phyloP scores from a whole-genome alignment of 306 rosid species.

The Crataegus laevigata region DNA sequence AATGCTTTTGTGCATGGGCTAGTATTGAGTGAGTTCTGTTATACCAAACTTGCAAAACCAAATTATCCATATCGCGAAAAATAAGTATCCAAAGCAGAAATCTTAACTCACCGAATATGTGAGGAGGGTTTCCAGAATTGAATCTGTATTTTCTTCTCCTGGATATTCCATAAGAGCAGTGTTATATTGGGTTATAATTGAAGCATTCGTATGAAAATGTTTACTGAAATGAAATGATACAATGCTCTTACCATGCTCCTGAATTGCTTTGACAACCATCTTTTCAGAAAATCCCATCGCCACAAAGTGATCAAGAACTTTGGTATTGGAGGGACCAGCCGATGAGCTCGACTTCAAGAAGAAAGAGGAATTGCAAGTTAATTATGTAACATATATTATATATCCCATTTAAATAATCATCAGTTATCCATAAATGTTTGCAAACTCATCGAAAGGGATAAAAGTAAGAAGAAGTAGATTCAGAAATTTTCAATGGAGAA shows the following conservation, averaged over 20 bases:
- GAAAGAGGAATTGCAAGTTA: conserved; percentile 14
- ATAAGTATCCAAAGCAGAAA: conserved; percentile 8
- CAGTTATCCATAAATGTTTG: neutral
- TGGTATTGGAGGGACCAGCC: conserved; percentile 57
- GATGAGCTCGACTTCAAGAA: conserved; percentile 52
- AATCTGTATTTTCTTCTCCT: conserved; percentile 72
- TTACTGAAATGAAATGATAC: conserved; percentile 13
- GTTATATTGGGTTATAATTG: conserved; percentile 8
- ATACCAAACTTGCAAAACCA: neutral
- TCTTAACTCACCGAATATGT: conserved; percentile 58
- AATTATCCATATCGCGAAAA: neutral
- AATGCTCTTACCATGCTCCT: conserved; percentile 59
- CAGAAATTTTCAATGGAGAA: too few relatives aligned
- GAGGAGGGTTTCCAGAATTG: conserved; percentile 71
- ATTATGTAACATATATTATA: conserved; percentile 7
- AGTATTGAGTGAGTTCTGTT: neutral
- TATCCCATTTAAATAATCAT: neutral
- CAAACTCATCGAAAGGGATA: too few relatives aligned
- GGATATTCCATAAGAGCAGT: conserved; percentile 29
- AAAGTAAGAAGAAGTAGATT: too few relatives aligned
- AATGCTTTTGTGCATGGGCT: too few relatives aligned
- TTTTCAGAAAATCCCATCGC: conserved; percentile 74
- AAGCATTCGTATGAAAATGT: conserved; percentile 2
- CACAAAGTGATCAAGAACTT: conserved; percentile 54
- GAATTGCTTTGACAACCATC: conserved; percentile 67